Percentiles rank a stretch among this genome's conserved stretches.
Conservation (phyloP, 768 basidiomycete genomes). For the Russula lepida region DNA sequence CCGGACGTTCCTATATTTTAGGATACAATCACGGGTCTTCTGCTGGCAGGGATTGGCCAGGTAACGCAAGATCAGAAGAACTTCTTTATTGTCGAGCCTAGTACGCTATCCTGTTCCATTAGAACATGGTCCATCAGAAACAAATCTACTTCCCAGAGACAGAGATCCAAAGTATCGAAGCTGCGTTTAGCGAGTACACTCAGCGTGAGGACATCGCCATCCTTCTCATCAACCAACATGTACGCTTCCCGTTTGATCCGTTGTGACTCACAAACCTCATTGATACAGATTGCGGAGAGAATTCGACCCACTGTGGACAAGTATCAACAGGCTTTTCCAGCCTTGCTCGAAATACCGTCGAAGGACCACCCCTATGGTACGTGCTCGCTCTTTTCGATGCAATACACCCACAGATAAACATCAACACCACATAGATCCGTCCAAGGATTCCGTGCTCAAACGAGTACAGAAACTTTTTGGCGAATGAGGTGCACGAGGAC, state of each 20-base stretch:
- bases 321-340: slow-evolving; percentile 94
- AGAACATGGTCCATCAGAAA: not conserved
- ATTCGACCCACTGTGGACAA: slow-evolving; percentile 91
- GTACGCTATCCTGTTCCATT: slow-evolving; percentile 33
- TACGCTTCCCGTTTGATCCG: slow-evolving; percentile 32
- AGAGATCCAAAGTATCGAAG: slow-evolving; percentile 81
- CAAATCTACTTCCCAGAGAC: slow-evolving; percentile 52
- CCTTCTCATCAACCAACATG: slow-evolving; percentile 96
- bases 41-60: slow-evolving; percentile 93
- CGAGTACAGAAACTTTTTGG: slow-evolving; percentile 95
- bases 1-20: slow-evolving; percentile 28
- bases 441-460: slow-evolving; percentile 92
- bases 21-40: slow-evolving; percentile 95
- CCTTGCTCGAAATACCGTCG: slow-evolving; percentile 93
- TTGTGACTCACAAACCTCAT: not conserved
- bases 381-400: slow-evolving; percentile 23
- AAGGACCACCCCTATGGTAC: slow-evolving; percentile 97
- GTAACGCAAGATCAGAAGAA: slow-evolving; percentile 91
- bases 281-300: slow-evolving; percentile 83
- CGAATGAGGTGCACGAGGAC: slow-evolving; percentile 45
- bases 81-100: slow-evolving; percentile 90
- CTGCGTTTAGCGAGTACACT: slow-evolving; percentile 90
- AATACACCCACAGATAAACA: slow-evolving; percentile 19
- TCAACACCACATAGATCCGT: slow-evolving; percentile 55
- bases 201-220: slow-evolving; percentile 94